Evolutionary conservation across 352 stramenopile species (phyloP), one percentile per base, ranked within the genome.

Genomic region (Phytophthora europaea): DNA sequence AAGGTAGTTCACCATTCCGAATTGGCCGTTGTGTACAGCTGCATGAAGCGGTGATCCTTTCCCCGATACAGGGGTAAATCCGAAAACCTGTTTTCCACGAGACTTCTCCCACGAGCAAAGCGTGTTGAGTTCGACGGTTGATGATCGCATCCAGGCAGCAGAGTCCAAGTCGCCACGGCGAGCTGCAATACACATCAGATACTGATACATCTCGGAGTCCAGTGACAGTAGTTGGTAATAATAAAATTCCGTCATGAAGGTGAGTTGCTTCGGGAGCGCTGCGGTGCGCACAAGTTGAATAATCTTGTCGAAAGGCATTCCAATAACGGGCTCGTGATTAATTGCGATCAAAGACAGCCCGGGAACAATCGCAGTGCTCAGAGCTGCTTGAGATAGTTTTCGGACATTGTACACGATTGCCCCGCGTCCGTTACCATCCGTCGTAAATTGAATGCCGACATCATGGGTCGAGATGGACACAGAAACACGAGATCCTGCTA

Each of bases 391-490:
- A 0, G 90, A 97, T 12, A 88, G 70, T 67, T 94, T 95, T 51
- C 88, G 85, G 33, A 97, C 82, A 55, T 58, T 93, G 58, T 91
- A 76, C 12, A 97, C 89, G 47, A 94, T 79, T 4, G 90, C 89
- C 8, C 90, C 90, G 53, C 90, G 85, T 2, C 87, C 87, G 18
- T 94, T 93, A 20, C 84, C 85, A 50, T 94, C 87, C 0, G 85
- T 93, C 12, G 81, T 92, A 45, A 97, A 92, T 34, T 96, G 89
- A 63, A 97, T 93, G 10, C 90, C 90, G 54, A 96, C 72, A 55
- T 95, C 87, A 40, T 88, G 83, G 18, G 90, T 97, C 5, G 90
- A 95, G 52, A 97, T 94, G 7, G 83, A 92, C 36, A 97, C 86
- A 1, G 80, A 85, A 6, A 93, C 73, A 12, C 87, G 83, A 52